Percentiles rank a stretch among this genome's conserved stretches.
These are phyloP conservation scores for Achaetomium macrosporum DNA, from an alignment of 2,329 filamentous ascomycete species.

Conservation along the genomic window DNA sequence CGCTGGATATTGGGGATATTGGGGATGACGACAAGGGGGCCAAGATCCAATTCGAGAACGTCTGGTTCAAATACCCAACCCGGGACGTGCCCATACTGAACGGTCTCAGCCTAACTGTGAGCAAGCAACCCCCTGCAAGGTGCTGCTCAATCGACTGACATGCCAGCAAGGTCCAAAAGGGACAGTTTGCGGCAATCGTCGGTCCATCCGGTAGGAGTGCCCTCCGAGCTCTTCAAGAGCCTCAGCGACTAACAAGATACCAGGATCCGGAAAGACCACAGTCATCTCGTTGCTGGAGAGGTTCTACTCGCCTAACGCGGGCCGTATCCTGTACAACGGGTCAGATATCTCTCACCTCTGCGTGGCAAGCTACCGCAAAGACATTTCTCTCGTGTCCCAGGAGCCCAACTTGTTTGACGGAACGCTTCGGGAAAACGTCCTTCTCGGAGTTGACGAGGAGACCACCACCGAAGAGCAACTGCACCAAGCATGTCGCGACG, in stretches of 20 bases:
- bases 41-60: slow-evolving; percentile 59
- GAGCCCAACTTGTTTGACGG: slow-evolving; percentile 54
- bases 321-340: slow-evolving; percentile 50
- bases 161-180: slow-evolving; percentile 23
- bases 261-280: slow-evolving; percentile 30
- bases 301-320: slow-evolving; percentile 38
- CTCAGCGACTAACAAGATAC: neutral
- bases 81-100: slow-evolving; percentile 63
- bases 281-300: slow-evolving; percentile 46
- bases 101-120: slow-evolving; percentile 54
- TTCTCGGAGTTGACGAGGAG: slow-evolving; percentile 26
- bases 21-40: slow-evolving; percentile 27
- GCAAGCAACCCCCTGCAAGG: slow-evolving; percentile 16
- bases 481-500: slow-evolving; percentile 26
- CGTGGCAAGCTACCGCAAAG: slow-evolving; percentile 45
- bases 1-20: slow-evolving; percentile 26
- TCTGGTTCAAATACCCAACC: slow-evolving; percentile 66
- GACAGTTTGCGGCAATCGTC: slow-evolving; percentile 31
- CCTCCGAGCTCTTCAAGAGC: neutral
- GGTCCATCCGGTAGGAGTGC: slow-evolving; percentile 26
- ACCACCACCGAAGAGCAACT: slow-evolving; percentile 21
- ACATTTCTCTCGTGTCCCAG: slow-evolving; percentile 53
- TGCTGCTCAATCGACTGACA: neutral
- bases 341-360: slow-evolving; percentile 49
- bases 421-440: slow-evolving; percentile 32